phyloP scores from a whole-genome alignment of 257 asterid species.

The Nicotiana noctiflora region DNA sequence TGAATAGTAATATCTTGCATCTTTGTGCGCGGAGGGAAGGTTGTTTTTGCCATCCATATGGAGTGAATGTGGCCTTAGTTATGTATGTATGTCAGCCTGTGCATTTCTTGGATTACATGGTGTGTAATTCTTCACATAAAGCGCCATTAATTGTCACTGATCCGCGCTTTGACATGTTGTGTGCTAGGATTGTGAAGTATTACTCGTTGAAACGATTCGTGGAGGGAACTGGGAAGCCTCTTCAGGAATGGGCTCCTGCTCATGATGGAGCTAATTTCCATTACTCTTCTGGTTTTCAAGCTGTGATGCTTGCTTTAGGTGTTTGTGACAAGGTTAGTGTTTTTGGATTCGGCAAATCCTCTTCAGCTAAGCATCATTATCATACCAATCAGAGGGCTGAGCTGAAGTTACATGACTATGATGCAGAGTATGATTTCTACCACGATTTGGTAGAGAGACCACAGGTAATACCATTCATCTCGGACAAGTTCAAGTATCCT shows the following conservation, averaged over 20 bases:
- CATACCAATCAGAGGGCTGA: slow-evolving; percentile 84
- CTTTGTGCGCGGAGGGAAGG: slow-evolving; percentile 57
- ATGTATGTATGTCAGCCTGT: too few species aligned
- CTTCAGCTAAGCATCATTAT: slow-evolving; percentile 70
- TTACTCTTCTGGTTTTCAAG: slow-evolving; percentile 96
- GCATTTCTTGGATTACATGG: too few species aligned
- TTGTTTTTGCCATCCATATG: neutral
- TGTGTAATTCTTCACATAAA: too few species aligned
- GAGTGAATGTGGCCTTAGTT: too few species aligned
- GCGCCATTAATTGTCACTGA: slow-evolving; percentile 32
- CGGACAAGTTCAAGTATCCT: slow-evolving; percentile 66
- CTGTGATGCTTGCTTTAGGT: slow-evolving; percentile 80
- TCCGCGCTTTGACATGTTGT: slow-evolving; percentile 66
- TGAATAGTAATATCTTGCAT: slow-evolving; percentile 82
- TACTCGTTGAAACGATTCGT: slow-evolving; percentile 62
- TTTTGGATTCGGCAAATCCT: slow-evolving; percentile 82
- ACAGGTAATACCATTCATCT: slow-evolving; percentile 60
- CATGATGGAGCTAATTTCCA: slow-evolving; percentile 78
- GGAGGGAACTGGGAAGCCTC: slow-evolving; percentile 38
- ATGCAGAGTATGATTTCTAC: slow-evolving; percentile 86
- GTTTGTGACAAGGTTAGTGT: slow-evolving; percentile 75
- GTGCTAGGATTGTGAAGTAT: slow-evolving; percentile 79
- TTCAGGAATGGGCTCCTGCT: slow-evolving; percentile 54
- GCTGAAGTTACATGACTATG: slow-evolving; percentile 80
- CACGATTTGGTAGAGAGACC: slow-evolving; percentile 48